Evolutionary conservation across 2,329 filamentous ascomycete genomes (phyloP), one percentile per base, ranked within the genome.

Genomic region (Xylariaceae sp.): DNA sequence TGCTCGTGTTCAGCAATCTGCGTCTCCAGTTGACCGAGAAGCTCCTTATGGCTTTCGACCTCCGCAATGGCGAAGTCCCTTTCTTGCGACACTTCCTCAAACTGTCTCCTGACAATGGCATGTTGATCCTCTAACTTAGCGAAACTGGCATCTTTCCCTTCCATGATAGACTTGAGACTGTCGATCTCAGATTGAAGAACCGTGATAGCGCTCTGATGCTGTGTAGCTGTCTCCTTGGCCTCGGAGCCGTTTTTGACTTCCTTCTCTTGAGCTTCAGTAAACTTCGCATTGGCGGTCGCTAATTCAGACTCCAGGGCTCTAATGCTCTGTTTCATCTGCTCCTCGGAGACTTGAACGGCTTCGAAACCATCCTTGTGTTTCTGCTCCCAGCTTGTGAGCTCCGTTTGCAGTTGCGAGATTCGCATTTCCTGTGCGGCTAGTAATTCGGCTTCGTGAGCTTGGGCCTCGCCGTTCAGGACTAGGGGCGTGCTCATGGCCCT

Each of bases 121-220:
- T 95, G 86, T 4, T 85, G 81, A 55, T 84, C 72, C 67, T 96
- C 90, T 12, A 96, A 76, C 56, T 87, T 81, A 3, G 83, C 76
- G 30, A 96, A 83, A 60, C 85, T 88, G 36, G 78, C 66, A 11
- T 83, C 75, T 60, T 91, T 89, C 57, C 74, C 77, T 55, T 80
- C 78, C 59, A 95, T 85, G 35, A 87, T 81, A 3, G 78, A 72
- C 70, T 88, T 91, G 71, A 95, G 90, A 63, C 90, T 84, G 45
- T 91, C 83, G 46, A 96, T 85, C 64, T 95, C 86, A 51, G 71
- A 77, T 54, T 87, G 86, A 39, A 96, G 70, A 40, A 75, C 75
- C 33, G 75, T 71, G 32, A 88, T 71, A 42, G 85, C 71, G 33
- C 79, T 75, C 50, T 85, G 72, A 53, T 89, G 82, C 62, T 79